A percentile compares a stretch with the other conserved stretches of the same genome.
Conservation (phyloP, 768 basidiomycete species). For the Tubosaeta sp. region DNA sequence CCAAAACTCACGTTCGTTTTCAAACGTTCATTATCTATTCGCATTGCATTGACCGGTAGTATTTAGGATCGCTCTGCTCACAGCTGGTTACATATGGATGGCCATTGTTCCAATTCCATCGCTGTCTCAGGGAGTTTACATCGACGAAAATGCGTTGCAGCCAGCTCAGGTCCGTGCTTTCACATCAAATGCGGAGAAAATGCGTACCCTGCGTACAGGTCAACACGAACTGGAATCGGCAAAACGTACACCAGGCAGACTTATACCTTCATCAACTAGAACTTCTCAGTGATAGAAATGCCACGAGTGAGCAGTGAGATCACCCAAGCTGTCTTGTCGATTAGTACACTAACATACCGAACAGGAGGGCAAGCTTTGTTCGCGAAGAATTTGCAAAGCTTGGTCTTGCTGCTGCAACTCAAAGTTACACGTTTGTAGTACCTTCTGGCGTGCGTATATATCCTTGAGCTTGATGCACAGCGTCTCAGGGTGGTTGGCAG, state of each 20-base stretch:
- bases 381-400: slow-evolving; percentile 63
- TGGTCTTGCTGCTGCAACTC: slow-evolving; percentile 67
- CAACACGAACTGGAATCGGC: slow-evolving; percentile 89
- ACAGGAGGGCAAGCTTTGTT: slow-evolving; percentile 64
- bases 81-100: slow-evolving; percentile 79
- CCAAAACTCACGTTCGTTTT: slow-evolving; percentile 29
- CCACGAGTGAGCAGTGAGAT: slow-evolving; percentile 68
- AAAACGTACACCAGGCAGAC: slow-evolving; percentile 84
- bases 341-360: not conserved
- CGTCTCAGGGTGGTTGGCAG: slow-evolving; percentile 32
- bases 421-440: slow-evolving; percentile 59
- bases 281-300: slow-evolving; percentile 54
- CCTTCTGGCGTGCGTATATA: slow-evolving; percentile 41
- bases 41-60: not conserved
- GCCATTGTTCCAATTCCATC: slow-evolving; percentile 63
- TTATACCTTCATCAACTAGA: slow-evolving; percentile 70
- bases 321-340: not conserved
- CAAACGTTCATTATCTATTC: not conserved
- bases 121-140: slow-evolving; percentile 68
- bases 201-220: slow-evolving; percentile 48
- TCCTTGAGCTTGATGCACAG: not conserved
- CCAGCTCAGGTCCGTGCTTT: slow-evolving; percentile 69
- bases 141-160: slow-evolving; percentile 95
- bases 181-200: not conserved
- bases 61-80: slow-evolving; percentile 52